Conservation (phyloP, 805 yeast genomes). For the Myxozyma neglecta region DNA sequence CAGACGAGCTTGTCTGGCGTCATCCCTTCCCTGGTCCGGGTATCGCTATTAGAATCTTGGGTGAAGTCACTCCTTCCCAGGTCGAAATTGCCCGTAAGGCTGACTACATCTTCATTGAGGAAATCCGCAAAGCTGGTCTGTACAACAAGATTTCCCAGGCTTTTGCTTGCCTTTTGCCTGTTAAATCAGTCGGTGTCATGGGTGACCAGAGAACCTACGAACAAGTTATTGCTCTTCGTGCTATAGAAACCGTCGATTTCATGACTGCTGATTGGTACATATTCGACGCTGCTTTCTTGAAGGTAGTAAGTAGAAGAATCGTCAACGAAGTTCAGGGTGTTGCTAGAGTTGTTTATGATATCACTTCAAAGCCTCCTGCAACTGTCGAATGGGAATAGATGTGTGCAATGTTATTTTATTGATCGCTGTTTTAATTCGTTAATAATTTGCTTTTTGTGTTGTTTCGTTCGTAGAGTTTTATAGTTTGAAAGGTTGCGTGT, state of each 20-base stretch:
- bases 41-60: slow-evolving; percentile 95
- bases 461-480: neutral
- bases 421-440: neutral
- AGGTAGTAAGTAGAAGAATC: slow-evolving; percentile 89
- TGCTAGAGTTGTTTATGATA: slow-evolving; percentile 97
- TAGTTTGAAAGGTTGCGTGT: neutral
- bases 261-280: slow-evolving; percentile 99
- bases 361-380: slow-evolving; percentile 99
- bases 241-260: slow-evolving; percentile 95
- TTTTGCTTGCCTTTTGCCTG: slow-evolving; percentile 94
- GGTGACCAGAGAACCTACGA: slow-evolving; percentile 99
- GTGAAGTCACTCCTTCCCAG: slow-evolving; percentile 92
- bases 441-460: neutral
- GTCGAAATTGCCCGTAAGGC: slow-evolving; percentile 97
- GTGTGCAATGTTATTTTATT: neutral
- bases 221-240: slow-evolving; percentile 98
- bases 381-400: slow-evolving; percentile 97
- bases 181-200: slow-evolving; percentile 98
- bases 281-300: slow-evolving; percentile 88
- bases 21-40: slow-evolving; percentile 99
- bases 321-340: slow-evolving; percentile 99
- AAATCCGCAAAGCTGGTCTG: slow-evolving; percentile 88
- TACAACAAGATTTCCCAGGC: slow-evolving; percentile 95
- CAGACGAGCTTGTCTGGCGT: slow-evolving; percentile 98
- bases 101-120: slow-evolving; percentile 92